Conservation (phyloP, 768 basidiomycete species). For the Pleurotus citrinopileatus region DNA sequence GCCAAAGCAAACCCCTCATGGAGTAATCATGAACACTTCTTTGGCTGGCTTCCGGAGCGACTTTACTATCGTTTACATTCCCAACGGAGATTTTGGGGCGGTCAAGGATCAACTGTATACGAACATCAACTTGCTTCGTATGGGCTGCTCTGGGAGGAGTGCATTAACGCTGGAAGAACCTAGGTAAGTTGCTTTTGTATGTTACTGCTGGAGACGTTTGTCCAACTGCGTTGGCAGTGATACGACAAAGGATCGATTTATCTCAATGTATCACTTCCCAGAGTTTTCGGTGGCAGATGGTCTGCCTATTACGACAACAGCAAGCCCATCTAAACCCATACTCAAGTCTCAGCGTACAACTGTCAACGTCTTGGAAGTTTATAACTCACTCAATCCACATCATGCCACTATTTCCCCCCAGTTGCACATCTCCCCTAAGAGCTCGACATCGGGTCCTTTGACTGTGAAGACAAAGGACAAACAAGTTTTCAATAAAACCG, state of each 20-base stretch:
- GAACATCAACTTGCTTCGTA: constrained; percentile 81
- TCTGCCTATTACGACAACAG: constrained; percentile 17
- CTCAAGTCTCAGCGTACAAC: not conserved
- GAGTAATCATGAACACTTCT: constrained; percentile 77
- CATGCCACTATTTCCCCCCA: constrained; percentile 15
- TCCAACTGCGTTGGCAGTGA: constrained; percentile 42
- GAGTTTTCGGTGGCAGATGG: constrained; percentile 25
- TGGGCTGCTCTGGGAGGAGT: constrained; percentile 76
- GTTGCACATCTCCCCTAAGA: constrained; percentile 12
- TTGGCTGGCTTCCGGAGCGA: constrained; percentile 87
- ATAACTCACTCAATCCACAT: constrained; percentile 7
- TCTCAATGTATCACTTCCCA: constrained; percentile 61
- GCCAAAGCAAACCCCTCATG: constrained; percentile 68
- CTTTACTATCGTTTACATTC: constrained; percentile 80
- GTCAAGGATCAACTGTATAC: constrained; percentile 68
- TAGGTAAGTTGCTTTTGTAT: constrained; percentile 38
- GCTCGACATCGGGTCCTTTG: constrained; percentile 12
- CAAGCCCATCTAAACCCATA: constrained; percentile 7
- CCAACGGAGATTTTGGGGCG: constrained; percentile 62
- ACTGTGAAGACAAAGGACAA: constrained; percentile 30
- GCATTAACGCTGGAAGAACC: constrained; percentile 79
- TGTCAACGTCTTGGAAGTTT: constrained; percentile 4
- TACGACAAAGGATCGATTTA: constrained; percentile 77
- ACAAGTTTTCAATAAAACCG: constrained; percentile 55
- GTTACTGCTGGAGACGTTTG: constrained; percentile 5